Evolutionary conservation across 192 early-diverging fungal genomes (phyloP).

Genomic region (Dimargaris verticillata): DNA sequence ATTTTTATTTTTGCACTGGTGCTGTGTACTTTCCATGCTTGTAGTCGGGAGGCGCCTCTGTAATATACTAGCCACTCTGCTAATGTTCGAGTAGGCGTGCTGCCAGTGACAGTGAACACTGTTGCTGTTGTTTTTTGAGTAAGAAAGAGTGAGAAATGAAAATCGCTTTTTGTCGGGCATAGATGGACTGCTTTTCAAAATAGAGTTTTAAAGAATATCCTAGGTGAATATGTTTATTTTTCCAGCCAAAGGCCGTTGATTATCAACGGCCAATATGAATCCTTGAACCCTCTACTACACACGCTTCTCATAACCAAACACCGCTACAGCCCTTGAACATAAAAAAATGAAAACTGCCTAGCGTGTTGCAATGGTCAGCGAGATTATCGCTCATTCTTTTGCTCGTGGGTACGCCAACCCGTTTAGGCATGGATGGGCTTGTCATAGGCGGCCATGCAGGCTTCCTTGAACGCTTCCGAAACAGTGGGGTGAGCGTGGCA

Average conservation of each 20-base stretch:
- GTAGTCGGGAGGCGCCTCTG: not conserved
- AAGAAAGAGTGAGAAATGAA: not conserved
- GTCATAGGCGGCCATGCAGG: conserved; percentile 76
- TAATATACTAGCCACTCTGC: not conserved
- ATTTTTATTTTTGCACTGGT: not conserved
- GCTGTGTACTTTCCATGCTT: not conserved
- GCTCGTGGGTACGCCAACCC: too few species aligned
- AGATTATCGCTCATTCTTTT: too few species aligned
- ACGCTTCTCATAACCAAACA: too few species aligned
- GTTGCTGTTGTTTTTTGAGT: too few species aligned
- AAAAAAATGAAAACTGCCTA: too few species aligned
- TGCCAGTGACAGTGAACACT: too few species aligned
- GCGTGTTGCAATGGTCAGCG: too few species aligned
- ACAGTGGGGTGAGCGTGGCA: conserved; percentile 96
- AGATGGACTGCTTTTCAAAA: not conserved
- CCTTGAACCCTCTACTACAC: too few species aligned
- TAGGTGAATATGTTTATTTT: not conserved
- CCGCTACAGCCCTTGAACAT: too few species aligned
- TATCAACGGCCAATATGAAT: too few species aligned
- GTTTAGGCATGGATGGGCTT: conserved; percentile 62
- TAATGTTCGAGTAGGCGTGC: too few species aligned
- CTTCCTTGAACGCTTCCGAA: conserved; percentile 97
- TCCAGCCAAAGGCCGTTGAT: too few species aligned
- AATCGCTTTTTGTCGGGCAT: not conserved
- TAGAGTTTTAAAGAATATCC: not conserved